Percentiles rank a stretch among this genome's conserved stretches.
These are phyloP conservation scores for Combretum micranthum DNA, from an alignment of 345 rosid species.

Conservation along the genomic window DNA sequence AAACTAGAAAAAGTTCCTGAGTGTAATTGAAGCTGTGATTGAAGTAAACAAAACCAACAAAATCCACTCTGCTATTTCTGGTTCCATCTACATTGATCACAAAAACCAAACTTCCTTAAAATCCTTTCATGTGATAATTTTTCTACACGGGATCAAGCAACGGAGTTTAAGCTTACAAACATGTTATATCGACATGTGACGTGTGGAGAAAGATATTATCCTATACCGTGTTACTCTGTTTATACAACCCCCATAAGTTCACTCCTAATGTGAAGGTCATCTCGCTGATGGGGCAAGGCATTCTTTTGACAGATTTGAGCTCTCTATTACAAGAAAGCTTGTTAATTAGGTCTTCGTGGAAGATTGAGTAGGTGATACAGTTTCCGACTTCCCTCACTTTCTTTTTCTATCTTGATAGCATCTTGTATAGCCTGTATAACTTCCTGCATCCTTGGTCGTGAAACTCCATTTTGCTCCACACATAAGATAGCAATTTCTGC, in stretches of 20 bases:
- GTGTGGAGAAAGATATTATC: no score
- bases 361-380: slow-evolving; percentile 40
- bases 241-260: background rate
- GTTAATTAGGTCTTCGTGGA: slow-evolving; percentile 76
- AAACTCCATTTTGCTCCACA: slow-evolving; percentile 58
- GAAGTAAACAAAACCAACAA: no score
- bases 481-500: slow-evolving; percentile 88
- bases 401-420: slow-evolving; percentile 74
- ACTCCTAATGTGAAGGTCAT: slow-evolving; percentile 9
- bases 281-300: slow-evolving; percentile 77
- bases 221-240: no score
- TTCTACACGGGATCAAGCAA: no score
- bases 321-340: slow-evolving; percentile 89
- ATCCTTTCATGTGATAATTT: no score
- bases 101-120: no score
- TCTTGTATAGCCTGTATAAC: slow-evolving; percentile 75
- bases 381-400: slow-evolving; percentile 28
- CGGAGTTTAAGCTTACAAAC: no score
- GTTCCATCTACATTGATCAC: no score
- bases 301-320: slow-evolving; percentile 66
- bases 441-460: slow-evolving; percentile 88
- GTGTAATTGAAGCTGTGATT: no score
- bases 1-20: no score
- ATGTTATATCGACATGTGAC: no score
- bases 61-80: no score